These are phyloP conservation scores for Sugiyamaella castrensis DNA, from an alignment of 1,139 yeast genomes.

Conservation along the genomic window DNA sequence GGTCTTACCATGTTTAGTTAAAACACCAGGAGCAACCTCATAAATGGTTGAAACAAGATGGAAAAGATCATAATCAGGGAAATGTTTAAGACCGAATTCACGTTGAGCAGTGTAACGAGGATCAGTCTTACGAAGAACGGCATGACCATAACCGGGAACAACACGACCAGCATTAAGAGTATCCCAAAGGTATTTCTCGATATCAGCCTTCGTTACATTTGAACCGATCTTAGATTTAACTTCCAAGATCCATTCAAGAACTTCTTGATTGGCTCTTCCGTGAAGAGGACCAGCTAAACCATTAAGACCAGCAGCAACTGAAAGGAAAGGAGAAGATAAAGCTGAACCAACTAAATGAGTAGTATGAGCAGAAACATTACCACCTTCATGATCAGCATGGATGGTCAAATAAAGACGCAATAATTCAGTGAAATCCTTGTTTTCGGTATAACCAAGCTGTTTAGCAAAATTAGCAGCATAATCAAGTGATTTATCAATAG, in stretches of 20 bases:
- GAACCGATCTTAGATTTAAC: conserved; percentile 79
- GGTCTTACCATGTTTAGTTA: conserved; percentile 58
- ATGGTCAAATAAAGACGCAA: conserved; percentile 94
- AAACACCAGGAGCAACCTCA: conserved; percentile 54
- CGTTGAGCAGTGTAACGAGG: conserved; percentile 98
- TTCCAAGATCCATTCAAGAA: conserved; percentile 89
- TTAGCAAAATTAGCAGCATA: conserved; percentile 91
- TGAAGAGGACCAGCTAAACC: conserved; percentile 99
- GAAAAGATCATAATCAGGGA: conserved; percentile 95
- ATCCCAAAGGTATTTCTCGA: conserved; percentile 92
- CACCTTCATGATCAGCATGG: conserved; percentile 99
- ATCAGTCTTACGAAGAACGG: conserved; percentile 95
- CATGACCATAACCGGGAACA: conserved; percentile 98
- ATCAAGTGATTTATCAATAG: conserved; percentile 72
- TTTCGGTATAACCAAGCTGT: conserved; percentile 79
- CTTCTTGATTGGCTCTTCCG: conserved; percentile 99
- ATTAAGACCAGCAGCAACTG: conserved; percentile 92
- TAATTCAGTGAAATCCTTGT: conserved; percentile 80
- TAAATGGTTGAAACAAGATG: conserved; percentile 74
- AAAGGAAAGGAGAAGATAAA: conserved; percentile 87
- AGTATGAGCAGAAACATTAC: conserved; percentile 97
- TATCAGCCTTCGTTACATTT: conserved; percentile 67
- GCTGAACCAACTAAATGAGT: conserved; percentile 98
- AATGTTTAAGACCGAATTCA: conserved; percentile 94
- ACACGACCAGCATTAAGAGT: conserved; percentile 92